Conservation (phyloP, 225 moss, liverwort and hornwort species). For the Pleurozium schreberi region DNA sequence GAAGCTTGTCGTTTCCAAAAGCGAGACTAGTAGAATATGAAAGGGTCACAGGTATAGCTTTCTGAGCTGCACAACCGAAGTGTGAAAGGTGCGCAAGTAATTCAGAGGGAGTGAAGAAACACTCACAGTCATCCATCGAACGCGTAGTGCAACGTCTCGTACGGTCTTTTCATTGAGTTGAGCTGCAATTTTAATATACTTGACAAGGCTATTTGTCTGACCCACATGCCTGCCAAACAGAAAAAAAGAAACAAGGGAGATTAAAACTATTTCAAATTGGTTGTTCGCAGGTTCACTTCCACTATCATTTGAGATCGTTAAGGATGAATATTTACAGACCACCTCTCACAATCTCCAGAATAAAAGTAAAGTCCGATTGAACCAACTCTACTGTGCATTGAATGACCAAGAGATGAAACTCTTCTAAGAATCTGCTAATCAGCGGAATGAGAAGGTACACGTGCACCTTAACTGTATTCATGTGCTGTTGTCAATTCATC, state of each 20-base stretch:
- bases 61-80: background rate
- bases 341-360: background rate
- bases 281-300: background rate
- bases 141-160: conserved; percentile 40
- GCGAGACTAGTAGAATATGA: background rate
- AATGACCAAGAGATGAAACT: background rate
- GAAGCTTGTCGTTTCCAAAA: background rate
- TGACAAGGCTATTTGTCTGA: conserved; percentile 18
- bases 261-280: background rate
- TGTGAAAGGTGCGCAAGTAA: background rate
- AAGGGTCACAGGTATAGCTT: background rate
- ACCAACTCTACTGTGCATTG: background rate
- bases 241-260: background rate
- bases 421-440: background rate
- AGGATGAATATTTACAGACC: background rate
- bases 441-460: background rate
- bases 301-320: background rate
- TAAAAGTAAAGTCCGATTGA: background rate
- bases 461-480: background rate
- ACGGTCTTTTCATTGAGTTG: conserved; percentile 35
- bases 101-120: background rate
- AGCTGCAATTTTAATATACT: conserved; percentile 38
- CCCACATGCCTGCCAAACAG: conserved; percentile 14
- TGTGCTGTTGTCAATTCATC: background rate
- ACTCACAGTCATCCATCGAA: conserved; percentile 51